Evolutionary conservation across 352 stramenopile genomes (phyloP).

Genomic region (Globisporangium uncinulatum): DNA sequence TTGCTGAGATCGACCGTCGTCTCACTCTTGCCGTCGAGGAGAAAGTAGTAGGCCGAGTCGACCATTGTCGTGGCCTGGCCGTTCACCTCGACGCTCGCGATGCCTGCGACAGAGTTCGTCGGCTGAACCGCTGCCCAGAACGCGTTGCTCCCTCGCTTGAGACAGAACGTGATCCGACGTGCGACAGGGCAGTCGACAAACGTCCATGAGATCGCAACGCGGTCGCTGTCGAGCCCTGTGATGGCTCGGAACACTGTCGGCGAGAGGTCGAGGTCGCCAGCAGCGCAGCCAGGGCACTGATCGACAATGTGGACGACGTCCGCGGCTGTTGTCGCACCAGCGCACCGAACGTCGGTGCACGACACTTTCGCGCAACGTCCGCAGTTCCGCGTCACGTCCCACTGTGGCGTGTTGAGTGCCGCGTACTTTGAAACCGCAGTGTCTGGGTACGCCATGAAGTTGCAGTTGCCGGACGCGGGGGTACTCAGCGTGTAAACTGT

Average conservation of each 20-base stretch:
- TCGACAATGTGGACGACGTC: slow-evolving; percentile 68
- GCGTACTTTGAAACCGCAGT: slow-evolving; percentile 35
- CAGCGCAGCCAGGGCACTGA: slow-evolving; percentile 59
- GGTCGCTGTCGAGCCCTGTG: slow-evolving; percentile 52
- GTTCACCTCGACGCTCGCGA: slow-evolving; percentile 59
- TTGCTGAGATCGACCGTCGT: slow-evolving; percentile 32
- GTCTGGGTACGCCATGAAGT: slow-evolving; percentile 31
- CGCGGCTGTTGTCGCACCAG: slow-evolving; percentile 35
- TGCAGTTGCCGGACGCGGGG: slow-evolving; percentile 38
- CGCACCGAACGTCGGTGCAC: slow-evolving; percentile 49
- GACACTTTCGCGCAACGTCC: slow-evolving; percentile 44
- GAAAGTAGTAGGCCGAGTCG: slow-evolving; percentile 62
- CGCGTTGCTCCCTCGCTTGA: slow-evolving; percentile 58
- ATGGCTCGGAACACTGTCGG: slow-evolving; percentile 61
- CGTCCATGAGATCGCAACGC: slow-evolving; percentile 49
- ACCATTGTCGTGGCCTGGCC: slow-evolving; percentile 55
- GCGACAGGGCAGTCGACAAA: slow-evolving; percentile 65
- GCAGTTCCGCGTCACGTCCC: slow-evolving; percentile 27
- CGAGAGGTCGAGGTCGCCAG: slow-evolving; percentile 67
- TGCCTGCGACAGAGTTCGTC: slow-evolving; percentile 40
- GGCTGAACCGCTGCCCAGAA: slow-evolving; percentile 62
- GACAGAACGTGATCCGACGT: slow-evolving; percentile 53
- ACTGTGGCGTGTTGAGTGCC: slow-evolving; percentile 44
- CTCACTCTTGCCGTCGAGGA: slow-evolving; percentile 20
- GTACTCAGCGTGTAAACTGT: slow-evolving; percentile 37